Base-by-base conservation (phyloP, 352 stramenopile genomes). In the Phytophthora syringae region DNA sequence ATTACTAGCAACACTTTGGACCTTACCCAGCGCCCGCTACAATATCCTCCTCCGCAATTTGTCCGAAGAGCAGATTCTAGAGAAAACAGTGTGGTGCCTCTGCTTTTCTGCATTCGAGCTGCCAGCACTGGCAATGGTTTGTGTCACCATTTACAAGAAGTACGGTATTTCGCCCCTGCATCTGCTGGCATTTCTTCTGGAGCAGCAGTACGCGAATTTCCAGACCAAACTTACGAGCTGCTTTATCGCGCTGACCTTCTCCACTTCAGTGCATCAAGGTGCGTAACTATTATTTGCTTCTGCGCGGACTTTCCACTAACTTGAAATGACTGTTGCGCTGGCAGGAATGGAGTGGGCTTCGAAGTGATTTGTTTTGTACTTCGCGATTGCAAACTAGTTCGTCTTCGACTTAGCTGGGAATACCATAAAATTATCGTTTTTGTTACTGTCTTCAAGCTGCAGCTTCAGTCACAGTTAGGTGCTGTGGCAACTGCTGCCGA, bases 151-250 rank as follows among this genome's bases (percentile, higher is more conserved):
- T 6, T 57, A 54, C 42, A 57, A 47, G 28, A 74, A 77, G 53
- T 82, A 77, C 56, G 64, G 68, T 0, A 51, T 80, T 20, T 66
- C 53, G 20, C 44, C 65, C 16, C 15, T 66, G 45, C 60, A 70
- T 6, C 27, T 77, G 39, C 54, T 83, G 50, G 51, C 57, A 5
- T 83, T 83, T 43, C 60, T 83, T 37, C 44, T 83, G 30, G 72
- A 81, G 52, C 67, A 64, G 40, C 73, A 83, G 47, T 76, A 56
- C 28, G 57, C 62, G 32, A 68, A 55, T 45, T 67, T 76, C 22
- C 57, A 72, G 28, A 66, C 55, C 10, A 76, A 79, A 49, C 55
- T 81, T 5, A 47, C 60, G 11, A 67, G 37, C 15, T 66, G 55
- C 34, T 63, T 74, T 32, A 50, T 81, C 42, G 22, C 39, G 16